Conservation (phyloP, 495 filamentous ascomycete species). For the Cairneyella variabilis region DNA sequence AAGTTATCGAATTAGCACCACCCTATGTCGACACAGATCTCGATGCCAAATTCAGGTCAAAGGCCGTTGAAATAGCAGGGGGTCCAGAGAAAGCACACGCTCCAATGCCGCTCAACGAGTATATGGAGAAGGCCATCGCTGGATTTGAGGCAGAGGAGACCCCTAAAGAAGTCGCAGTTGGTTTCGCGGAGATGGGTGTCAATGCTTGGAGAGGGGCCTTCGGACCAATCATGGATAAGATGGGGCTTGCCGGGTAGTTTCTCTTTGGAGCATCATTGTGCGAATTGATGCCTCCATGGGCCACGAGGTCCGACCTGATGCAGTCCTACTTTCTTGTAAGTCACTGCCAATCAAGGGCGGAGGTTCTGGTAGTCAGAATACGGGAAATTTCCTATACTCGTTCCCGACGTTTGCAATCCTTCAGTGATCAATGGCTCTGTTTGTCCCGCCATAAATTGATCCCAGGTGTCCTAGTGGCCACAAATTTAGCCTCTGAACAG, state of each 20-base stretch:
- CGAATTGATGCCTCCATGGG: too few relatives aligned
- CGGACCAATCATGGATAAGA: constrained; percentile 14
- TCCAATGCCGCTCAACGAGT: constrained; percentile 28
- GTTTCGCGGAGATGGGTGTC: constrained; percentile 27
- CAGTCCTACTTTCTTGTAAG: too few relatives aligned
- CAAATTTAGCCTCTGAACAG: neutral
- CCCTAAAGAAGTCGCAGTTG: constrained; percentile 31
- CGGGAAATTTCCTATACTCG: too few relatives aligned
- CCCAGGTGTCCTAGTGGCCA: constrained; percentile 8
- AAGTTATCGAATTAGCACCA: constrained; percentile 32
- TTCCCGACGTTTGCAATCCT: too few relatives aligned
- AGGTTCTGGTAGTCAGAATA: too few relatives aligned
- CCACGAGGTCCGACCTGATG: too few relatives aligned
- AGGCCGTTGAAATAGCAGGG: constrained; percentile 20
- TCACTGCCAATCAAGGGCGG: too few relatives aligned
- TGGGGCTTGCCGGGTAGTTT: constrained; percentile 5
- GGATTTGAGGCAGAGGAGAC: constrained; percentile 19
- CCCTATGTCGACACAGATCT: constrained; percentile 38
- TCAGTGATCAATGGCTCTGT: too few relatives aligned
- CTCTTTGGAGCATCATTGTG: too few relatives aligned
- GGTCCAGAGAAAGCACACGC: constrained; percentile 24
- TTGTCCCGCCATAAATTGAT: constrained; percentile 12
- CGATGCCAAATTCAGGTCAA: constrained; percentile 25
- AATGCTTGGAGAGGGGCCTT: constrained; percentile 31
- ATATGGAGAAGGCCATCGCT: constrained; percentile 24